phyloP scores from a whole-genome alignment of 164 flowering plant species.

The Chloranthus sessilifolius region DNA sequence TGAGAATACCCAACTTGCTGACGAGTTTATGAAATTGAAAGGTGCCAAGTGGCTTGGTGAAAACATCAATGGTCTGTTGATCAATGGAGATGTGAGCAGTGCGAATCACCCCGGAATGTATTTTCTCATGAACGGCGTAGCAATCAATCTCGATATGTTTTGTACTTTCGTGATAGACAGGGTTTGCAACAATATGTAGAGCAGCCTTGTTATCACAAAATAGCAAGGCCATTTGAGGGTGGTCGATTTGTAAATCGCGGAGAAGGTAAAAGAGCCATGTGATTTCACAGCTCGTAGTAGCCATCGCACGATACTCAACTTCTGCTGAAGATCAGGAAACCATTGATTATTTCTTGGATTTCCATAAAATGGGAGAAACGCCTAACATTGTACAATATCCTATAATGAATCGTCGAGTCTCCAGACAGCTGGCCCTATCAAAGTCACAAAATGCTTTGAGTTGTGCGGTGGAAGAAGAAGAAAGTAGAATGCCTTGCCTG shows the following conservation, averaged over 20 bases:
- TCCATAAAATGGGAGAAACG: background rate
- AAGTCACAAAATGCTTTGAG: background rate
- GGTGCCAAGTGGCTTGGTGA: no score
- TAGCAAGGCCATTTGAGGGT: background rate
- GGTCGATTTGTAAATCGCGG: background rate
- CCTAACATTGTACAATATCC: background rate
- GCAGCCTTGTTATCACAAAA: background rate
- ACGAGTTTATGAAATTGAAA: no score
- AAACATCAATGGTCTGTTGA: no score
- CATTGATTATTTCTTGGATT: background rate
- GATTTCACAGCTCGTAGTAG: background rate
- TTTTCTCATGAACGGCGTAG: no score
- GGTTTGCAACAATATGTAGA: background rate
- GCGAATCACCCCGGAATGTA: no score
- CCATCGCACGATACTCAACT: constrained; percentile 2
- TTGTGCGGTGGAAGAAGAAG: background rate
- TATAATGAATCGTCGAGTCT: background rate
- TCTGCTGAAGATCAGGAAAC: background rate
- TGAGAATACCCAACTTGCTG: no score
- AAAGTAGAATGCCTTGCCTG: background rate
- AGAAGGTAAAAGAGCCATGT: background rate
- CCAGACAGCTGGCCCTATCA: background rate
- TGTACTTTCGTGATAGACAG: background rate
- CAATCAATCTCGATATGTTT: background rate
- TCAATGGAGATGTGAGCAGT: no score